phyloP scores from a whole-genome alignment of 2,329 filamentous ascomycete genomes.

The Penicillium sclerotigenum region DNA sequence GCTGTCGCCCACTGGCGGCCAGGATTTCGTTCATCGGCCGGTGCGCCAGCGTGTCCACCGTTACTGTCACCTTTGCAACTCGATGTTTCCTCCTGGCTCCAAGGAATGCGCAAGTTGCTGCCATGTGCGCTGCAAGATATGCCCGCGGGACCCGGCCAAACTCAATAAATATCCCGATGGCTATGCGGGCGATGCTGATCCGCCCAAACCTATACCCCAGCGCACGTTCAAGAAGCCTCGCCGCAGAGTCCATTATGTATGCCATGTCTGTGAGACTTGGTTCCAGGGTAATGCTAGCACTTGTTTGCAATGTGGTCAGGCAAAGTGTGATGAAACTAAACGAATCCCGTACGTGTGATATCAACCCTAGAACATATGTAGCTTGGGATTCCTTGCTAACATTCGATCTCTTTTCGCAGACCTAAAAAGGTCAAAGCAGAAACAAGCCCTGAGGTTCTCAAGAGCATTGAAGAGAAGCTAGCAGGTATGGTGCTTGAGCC shows the following conservation, averaged over 20 bases:
- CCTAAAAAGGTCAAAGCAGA: slow-evolving; percentile 42
- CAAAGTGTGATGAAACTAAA: slow-evolving; percentile 41
- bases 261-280: slow-evolving; percentile 38
- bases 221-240: slow-evolving; percentile 40
- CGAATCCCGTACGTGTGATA: slow-evolving; percentile 41
- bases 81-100: slow-evolving; percentile 56
- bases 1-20: slow-evolving; percentile 63
- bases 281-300: slow-evolving; percentile 33
- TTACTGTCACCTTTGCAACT: slow-evolving; percentile 71
- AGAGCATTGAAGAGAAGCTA: slow-evolving; percentile 41
- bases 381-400: slow-evolving; percentile 5
- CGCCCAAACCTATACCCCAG: slow-evolving; percentile 32
- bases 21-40: slow-evolving; percentile 69
- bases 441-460: slow-evolving; percentile 39
- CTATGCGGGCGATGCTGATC: slow-evolving; percentile 45
- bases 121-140: slow-evolving; percentile 74
- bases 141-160: slow-evolving; percentile 68
- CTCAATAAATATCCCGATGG: slow-evolving; percentile 45
- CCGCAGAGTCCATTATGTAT: slow-evolving; percentile 41
- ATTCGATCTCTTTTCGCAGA: slow-evolving; percentile 21
- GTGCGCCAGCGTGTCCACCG: slow-evolving; percentile 70
- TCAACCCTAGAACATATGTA: background rate
- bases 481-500: slow-evolving; percentile 19
- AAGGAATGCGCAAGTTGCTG: slow-evolving; percentile 67
- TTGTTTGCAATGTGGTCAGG: slow-evolving; percentile 42